Conservation (phyloP, 805 yeast species). For the Starmerella lactis-condensi region DNA sequence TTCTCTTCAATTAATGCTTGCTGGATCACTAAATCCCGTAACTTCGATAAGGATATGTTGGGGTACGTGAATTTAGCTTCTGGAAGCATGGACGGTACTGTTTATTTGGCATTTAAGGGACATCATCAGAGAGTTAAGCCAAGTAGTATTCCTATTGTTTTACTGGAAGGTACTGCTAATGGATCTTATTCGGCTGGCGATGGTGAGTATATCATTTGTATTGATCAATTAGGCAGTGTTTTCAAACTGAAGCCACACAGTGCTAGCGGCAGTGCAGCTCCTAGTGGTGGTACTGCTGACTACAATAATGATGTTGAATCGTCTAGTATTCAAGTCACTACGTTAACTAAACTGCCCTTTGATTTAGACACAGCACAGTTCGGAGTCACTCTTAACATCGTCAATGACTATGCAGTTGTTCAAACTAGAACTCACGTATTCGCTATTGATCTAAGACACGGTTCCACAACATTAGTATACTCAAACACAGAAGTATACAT, state of each 20-base stretch:
- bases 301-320: neutral
- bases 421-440: slow-evolving; percentile 1
- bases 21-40: slow-evolving; percentile 16
- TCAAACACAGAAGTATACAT: slow-evolving; percentile 3
- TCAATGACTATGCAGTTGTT: slow-evolving; percentile 7
- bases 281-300: neutral
- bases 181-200: slow-evolving; percentile 7
- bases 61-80: slow-evolving; percentile 6
- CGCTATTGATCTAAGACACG: slow-evolving; percentile 5
- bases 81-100: slow-evolving; percentile 11
- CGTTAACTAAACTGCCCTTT: slow-evolving; percentile 4
- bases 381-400: slow-evolving; percentile 5
- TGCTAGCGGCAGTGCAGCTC: neutral
- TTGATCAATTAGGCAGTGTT: slow-evolving; percentile 6
- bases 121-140: slow-evolving; percentile 3
- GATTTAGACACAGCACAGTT: neutral
- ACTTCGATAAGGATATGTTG: slow-evolving; percentile 3
- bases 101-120: slow-evolving; percentile 3
- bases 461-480: neutral
- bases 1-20: slow-evolving; percentile 14
- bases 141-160: slow-evolving; percentile 2
- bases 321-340: neutral
- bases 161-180: slow-evolving; percentile 9
- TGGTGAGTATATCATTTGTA: slow-evolving; percentile 6
- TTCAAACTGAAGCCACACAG: slow-evolving; percentile 1